Base-by-base conservation (phyloP, 2,329 filamentous ascomycete genomes). In the Aphanocladium album region DNA sequence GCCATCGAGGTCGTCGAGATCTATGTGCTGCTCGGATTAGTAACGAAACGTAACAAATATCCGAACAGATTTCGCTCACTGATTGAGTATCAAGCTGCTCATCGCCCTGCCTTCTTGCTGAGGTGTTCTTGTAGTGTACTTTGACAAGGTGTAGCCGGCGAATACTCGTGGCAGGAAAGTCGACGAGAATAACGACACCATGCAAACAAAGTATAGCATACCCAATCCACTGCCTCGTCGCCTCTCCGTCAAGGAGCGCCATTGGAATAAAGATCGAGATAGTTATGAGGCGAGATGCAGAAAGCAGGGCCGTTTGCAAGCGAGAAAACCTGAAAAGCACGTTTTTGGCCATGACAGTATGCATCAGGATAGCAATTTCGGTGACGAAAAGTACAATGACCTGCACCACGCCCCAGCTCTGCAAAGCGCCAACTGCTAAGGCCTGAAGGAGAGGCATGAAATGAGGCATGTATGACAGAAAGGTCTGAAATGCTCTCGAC, bases 401-500 rank as follows among this genome's bases (percentile, higher is more conserved):
- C 39, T 60, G 47, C 39, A 64, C 43, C 33, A 62, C 27, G 51
- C 58, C 54, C 39, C 27, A 50, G 19, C n/a, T 23, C 33, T 61
- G 59, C 51, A 61, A n/a, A 35, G 46, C 41, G n/a, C 59, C 59
- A 43, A 57, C 45, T 7, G 37, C 33, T 12, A 61, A 5, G 21
- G 59, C 51, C 19, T 61, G 52, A 25, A 61, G 43, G n/a, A 61
- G 52, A 17, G 59, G 59, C 41, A 61, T 49, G 4, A 53, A 49
- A 35, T 61, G 51, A 23, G 50, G 59, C 14, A 61, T 43, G 27
- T 61, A 46, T 11, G 19, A 46, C 4, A 14, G n/a, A 4, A 61
- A 5, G 12, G 41, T 47, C 41, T 39, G 19, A 19, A 47, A 21
- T 19, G 27, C 17, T 30, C 17, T 11, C 2, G 14, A 30, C 7